phyloP scores from a whole-genome alignment of 257 asterid species.

The Rubia yunnanensis region DNA sequence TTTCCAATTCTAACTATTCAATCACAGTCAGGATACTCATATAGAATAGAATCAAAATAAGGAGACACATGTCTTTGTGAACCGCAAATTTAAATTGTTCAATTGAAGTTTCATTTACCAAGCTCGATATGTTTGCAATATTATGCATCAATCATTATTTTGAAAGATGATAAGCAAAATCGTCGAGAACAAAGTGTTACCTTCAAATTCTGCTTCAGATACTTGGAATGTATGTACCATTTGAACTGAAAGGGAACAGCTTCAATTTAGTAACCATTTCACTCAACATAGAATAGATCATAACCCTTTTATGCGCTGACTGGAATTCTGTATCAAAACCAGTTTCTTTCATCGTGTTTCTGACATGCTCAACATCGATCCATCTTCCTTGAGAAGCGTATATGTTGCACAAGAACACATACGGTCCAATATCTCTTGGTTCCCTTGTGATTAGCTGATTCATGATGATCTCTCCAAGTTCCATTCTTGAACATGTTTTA shows the following conservation, averaged over 20 bases:
- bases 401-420: constrained; percentile 28
- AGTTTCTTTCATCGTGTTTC: constrained; percentile 22
- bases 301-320: constrained; percentile 18
- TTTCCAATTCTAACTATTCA: background rate
- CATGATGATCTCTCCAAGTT: constrained; percentile 30
- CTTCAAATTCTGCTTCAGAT: too few relatives aligned
- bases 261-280: constrained; percentile 23
- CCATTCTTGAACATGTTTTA: constrained; percentile 23
- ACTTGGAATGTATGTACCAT: too few relatives aligned
- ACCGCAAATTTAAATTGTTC: background rate
- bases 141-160: background rate
- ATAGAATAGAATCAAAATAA: background rate
- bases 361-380: constrained; percentile 27
- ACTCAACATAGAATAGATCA: constrained; percentile 27
- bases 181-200: background rate
- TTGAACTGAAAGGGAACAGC: constrained; percentile 4
- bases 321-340: constrained; percentile 6
- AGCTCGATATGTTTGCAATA: background rate
- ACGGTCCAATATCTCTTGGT: constrained; percentile 29
- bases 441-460: constrained; percentile 21
- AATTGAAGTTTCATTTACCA: background rate
- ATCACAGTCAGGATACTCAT: background rate
- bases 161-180: background rate
- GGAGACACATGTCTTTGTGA: background rate
- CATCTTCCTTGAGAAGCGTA: constrained; percentile 30